Evolutionary conservation across 768 basidiomycete genomes (phyloP), one percentile per base, ranked within the genome.

Genomic region (Gymnopilus junonius): DNA sequence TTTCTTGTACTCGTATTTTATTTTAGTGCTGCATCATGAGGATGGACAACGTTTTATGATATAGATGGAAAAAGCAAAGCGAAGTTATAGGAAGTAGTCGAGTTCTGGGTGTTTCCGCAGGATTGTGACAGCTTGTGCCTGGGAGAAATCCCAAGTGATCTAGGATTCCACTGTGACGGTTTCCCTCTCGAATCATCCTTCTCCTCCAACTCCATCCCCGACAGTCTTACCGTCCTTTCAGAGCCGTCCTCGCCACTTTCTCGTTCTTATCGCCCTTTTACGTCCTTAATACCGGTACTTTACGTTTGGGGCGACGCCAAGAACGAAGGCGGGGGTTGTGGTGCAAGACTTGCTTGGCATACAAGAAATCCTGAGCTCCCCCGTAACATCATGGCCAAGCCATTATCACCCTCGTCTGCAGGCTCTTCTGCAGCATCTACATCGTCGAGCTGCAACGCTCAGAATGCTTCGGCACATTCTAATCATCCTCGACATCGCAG

Each of bases 321-420:
- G 37, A 51, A 15, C 57, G 15, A 58, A 48, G 46, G 55, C 59
- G 55, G 55, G 39, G 63, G 58, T 65, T 61, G 66, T 65, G 61
- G 69, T 65, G 66, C 66, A 71, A 72, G 72, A 73, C 72, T 79
- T 77, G 68, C 80, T 81, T 80, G 79, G 79, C 79, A 69, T 67
- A 68, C 64, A 59, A 69, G 58, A 69, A 68, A 69, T 64, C 70
- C 69, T 71, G 68, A 70, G 73, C 73, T 70, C 71, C 66, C 69
- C 74, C 71, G 70, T 76, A 71, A 72, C 68, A 74, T 74, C 68
- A 83, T 85, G 82, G 84, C 85, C 83, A 85, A 84, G 84, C 82
- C 81, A 77, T 79, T 78, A 64, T 70, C 75, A 75, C 70, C 72
- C 73, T 69, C 73, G 64, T 69, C 68, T 46, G 65, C 75, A 58